These are phyloP conservation scores for Quercus lobata DNA, from an alignment of 331 rosid species.

Conservation along the genomic window DNA sequence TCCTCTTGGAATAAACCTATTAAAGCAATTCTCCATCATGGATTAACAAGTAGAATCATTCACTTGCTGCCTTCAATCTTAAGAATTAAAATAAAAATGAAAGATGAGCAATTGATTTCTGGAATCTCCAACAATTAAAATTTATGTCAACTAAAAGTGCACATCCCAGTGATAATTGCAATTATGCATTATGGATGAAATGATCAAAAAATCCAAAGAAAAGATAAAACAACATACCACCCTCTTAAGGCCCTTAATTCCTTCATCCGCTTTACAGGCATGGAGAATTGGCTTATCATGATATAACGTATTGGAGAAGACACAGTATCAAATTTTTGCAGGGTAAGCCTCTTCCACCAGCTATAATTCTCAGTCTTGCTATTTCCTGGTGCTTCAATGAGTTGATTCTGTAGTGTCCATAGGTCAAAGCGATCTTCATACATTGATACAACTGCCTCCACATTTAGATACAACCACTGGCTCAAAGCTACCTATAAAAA, in stretches of 20 bases:
- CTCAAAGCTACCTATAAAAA: slow-evolving; percentile 73
- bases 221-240: slow-evolving; percentile 54
- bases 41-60: not conserved
- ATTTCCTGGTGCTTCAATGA: slow-evolving; percentile 41
- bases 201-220: not conserved
- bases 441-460: slow-evolving; percentile 87
- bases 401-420: slow-evolving; percentile 63
- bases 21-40: not conserved
- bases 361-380: slow-evolving; percentile 39
- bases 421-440: slow-evolving; percentile 92
- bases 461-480: slow-evolving; percentile 83
- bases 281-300: slow-evolving; percentile 49
- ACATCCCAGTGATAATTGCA: not conserved
- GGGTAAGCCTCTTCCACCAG: slow-evolving; percentile 74
- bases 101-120: not conserved
- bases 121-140: not conserved
- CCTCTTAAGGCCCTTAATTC: slow-evolving; percentile 82
- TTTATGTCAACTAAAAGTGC: not conserved
- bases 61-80: not conserved
- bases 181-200: not conserved
- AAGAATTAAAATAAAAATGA: not conserved
- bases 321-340: slow-evolving; percentile 30
- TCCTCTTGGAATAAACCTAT: not conserved
- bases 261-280: slow-evolving; percentile 79
- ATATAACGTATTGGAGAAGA: slow-evolving; percentile 33